Percentiles rank a stretch among this genome's conserved stretches.
phyloP scores from a whole-genome alignment of 441 rosid genomes.

The Populus hybrid region DNA sequence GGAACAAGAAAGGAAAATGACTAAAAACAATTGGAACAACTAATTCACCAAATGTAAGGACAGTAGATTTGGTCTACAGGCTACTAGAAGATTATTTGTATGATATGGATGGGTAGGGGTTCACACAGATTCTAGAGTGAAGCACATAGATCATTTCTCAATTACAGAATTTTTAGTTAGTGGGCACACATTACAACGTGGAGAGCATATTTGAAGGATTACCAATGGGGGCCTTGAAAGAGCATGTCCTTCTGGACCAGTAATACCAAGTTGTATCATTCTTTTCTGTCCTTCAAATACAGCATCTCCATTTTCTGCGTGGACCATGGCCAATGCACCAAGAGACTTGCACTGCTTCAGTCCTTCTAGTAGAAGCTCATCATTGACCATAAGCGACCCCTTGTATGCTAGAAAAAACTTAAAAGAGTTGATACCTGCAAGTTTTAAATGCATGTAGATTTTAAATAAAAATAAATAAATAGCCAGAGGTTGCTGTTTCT shows the following conservation, averaged over 20 bases:
- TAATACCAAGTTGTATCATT: conserved; percentile 89
- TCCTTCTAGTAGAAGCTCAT: conserved; percentile 81
- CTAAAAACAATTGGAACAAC: not conserved
- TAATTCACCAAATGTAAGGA: not conserved
- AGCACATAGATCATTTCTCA: not conserved
- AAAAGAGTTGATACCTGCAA: conserved; percentile 92
- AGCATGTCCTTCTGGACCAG: conserved; percentile 97
- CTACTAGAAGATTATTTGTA: not conserved
- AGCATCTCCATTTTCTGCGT: conserved; percentile 99
- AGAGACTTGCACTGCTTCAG: conserved; percentile 82
- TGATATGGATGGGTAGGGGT: not conserved
- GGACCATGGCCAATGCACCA: conserved; percentile 98
- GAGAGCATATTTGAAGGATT: conserved; percentile 22
- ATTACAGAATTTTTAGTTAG: not conserved
- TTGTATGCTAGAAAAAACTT: conserved; percentile 95
- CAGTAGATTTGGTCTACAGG: not conserved
- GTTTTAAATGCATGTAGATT: conserved; percentile 7
- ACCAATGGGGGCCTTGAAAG: conserved; percentile 96
- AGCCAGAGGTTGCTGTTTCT: not conserved
- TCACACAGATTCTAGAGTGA: not conserved
- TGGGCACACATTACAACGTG: not conserved
- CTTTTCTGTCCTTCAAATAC: conserved; percentile 89
- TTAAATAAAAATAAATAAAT: too few species aligned
- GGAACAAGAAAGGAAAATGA: not conserved
- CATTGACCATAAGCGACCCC: conserved; percentile 75